phyloP scores from a whole-genome alignment of 73 alveolate genomes.

The Symbiodinium natans region DNA sequence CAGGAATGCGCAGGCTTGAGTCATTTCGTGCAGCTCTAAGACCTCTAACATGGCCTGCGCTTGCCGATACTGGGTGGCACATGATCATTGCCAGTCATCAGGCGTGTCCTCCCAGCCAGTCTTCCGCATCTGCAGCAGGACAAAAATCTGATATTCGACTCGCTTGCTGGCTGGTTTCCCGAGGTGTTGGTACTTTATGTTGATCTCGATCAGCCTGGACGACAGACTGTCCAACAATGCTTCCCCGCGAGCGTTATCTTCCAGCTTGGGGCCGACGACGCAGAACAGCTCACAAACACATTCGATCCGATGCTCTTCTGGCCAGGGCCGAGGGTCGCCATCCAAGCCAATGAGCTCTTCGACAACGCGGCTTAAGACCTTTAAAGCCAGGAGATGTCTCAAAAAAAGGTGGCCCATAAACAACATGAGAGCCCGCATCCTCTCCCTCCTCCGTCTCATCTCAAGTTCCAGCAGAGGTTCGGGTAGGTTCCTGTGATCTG shows the following conservation, averaged over 20 bases:
- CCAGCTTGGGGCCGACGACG: neutral
- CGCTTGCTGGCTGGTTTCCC: neutral
- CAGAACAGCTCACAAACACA: neutral
- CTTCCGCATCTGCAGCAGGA: neutral
- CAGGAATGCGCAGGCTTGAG: no score
- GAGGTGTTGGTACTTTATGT: neutral
- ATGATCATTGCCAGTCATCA: no score
- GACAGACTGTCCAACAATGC: neutral
- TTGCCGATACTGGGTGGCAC: no score
- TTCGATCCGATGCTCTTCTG: neutral
- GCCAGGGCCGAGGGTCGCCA: neutral
- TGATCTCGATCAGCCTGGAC: neutral
- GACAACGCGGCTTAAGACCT: neutral
- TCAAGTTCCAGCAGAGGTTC: neutral
- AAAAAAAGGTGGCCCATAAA: neutral
- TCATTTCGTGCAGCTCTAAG: no score
- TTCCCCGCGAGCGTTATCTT: neutral
- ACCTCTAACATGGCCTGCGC: no score
- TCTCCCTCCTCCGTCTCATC: neutral
- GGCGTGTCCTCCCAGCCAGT: neutral
- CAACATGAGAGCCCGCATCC: neutral
- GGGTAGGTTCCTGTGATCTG: neutral
- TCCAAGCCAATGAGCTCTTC: neutral
- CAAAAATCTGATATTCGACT: neutral
- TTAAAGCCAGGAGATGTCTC: neutral